phyloP scores from a whole-genome alignment of 805 yeast species.

The Metschnikowia proteae region DNA sequence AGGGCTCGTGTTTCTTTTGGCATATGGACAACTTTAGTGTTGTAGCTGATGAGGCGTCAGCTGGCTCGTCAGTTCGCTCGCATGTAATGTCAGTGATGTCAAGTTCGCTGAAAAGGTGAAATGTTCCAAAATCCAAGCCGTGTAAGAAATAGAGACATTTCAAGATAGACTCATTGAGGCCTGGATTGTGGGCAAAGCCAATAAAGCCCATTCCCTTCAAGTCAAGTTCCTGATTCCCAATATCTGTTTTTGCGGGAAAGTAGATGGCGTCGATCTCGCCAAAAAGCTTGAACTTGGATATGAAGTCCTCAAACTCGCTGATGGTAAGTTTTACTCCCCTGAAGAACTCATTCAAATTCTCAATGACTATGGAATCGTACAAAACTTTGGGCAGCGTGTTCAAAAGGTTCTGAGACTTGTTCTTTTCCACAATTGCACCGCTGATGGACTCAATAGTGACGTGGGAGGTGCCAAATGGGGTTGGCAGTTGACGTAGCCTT shows the following conservation, averaged over 20 bases:
- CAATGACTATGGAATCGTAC: constrained; percentile 28
- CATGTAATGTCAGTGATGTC: constrained; percentile 25
- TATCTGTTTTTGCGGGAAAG: constrained; percentile 42
- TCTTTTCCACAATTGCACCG: neutral
- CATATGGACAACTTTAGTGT: constrained; percentile 27
- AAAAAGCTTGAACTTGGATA: constrained; percentile 41
- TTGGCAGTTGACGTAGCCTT: neutral
- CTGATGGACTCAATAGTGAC: neutral
- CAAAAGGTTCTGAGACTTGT: neutral
- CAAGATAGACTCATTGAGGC: constrained; percentile 45
- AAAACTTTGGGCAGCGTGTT: constrained; percentile 6
- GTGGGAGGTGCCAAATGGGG: neutral
- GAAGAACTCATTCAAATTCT: constrained; percentile 52
- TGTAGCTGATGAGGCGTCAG: neutral
- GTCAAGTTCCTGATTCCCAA: constrained; percentile 33
- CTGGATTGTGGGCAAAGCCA: constrained; percentile 34
- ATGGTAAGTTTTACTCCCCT: constrained; percentile 27
- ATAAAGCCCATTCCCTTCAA: constrained; percentile 41
- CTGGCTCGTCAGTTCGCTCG: neutral
- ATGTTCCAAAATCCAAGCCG: constrained; percentile 45
- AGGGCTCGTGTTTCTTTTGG: constrained; percentile 36
- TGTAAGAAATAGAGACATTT: constrained; percentile 47
- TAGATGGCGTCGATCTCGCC: constrained; percentile 49
- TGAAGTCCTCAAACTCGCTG: constrained; percentile 29
- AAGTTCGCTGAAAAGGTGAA: constrained; percentile 31